phyloP scores from a whole-genome alignment of 768 basidiomycete species.

The Crassisporium funariophilum region DNA sequence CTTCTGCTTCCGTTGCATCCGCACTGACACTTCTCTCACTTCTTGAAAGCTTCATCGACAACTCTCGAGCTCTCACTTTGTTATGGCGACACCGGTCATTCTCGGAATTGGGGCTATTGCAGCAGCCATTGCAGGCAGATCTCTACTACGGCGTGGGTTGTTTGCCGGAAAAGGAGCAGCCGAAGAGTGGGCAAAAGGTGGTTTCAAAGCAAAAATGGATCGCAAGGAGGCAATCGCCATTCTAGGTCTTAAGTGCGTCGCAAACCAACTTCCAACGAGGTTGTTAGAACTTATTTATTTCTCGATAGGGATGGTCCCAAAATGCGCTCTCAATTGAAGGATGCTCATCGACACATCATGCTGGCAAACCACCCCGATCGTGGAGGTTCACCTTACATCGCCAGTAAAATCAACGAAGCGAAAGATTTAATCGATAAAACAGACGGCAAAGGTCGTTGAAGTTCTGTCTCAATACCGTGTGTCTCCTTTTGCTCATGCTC shows the following conservation, averaged over 20 bases:
- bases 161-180: slow-evolving; percentile 62
- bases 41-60: not conserved
- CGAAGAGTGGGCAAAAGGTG: slow-evolving; percentile 89
- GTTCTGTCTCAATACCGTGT: slow-evolving; percentile 8
- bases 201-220: slow-evolving; percentile 97
- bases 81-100: slow-evolving; percentile 80
- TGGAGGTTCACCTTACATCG: slow-evolving; percentile 97
- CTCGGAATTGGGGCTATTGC: slow-evolving; percentile 78
- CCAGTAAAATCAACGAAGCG: slow-evolving; percentile 98
- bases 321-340: slow-evolving; percentile 81
- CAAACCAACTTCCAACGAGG: slow-evolving; percentile 4
- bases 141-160: slow-evolving; percentile 63
- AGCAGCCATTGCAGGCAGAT: slow-evolving; percentile 74
- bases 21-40: no score
- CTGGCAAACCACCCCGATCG: slow-evolving; percentile 98
- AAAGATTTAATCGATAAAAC: slow-evolving; percentile 88
- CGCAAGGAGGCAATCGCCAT: slow-evolving; percentile 89
- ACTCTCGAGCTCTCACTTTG: slow-evolving; percentile 1
- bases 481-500: not conserved
- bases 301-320: slow-evolving; percentile 74
- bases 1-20: no score
- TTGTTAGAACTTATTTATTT: slow-evolving; percentile 3
- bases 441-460: slow-evolving; percentile 53
- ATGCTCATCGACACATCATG: slow-evolving; percentile 97
- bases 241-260: slow-evolving; percentile 85